These are phyloP conservation scores for Penicillium lividum DNA, from an alignment of 495 filamentous ascomycete species.

Conservation along the genomic window DNA sequence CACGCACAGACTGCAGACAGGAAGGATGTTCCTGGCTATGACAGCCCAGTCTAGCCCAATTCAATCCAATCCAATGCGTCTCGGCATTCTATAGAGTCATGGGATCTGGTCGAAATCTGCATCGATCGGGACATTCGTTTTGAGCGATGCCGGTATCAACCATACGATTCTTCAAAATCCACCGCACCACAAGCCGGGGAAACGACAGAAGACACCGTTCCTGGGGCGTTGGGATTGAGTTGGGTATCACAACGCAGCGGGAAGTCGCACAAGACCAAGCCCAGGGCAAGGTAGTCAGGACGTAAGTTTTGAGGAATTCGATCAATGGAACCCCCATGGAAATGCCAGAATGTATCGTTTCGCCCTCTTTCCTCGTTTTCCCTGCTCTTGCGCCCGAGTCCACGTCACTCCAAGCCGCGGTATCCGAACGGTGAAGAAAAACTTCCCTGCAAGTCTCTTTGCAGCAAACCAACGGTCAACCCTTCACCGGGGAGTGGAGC, in stretches of 20 bases:
- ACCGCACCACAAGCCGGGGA: not conserved
- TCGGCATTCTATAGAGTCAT: not conserved
- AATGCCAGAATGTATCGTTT: not conserved
- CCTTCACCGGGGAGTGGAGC: constrained; percentile 13
- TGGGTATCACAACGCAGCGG: constrained; percentile 17
- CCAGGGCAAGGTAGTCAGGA: not conserved
- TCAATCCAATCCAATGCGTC: not conserved
- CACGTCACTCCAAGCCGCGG: not conserved
- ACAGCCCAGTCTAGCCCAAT: not conserved
- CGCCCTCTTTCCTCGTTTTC: not conserved
- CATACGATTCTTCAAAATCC: not conserved
- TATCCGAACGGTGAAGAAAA: constrained; percentile 11
- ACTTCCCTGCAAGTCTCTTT: not conserved
- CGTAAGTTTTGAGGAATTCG: not conserved
- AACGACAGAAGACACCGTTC: constrained; percentile 3
- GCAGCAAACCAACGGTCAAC: constrained; percentile 10
- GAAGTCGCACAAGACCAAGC: constrained; percentile 11
- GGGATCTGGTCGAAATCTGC: not conserved
- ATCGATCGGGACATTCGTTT: not conserved
- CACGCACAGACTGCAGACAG: constrained; percentile 4
- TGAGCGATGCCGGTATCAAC: not conserved
- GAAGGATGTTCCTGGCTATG: not conserved
- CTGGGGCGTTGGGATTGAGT: constrained; percentile 11
- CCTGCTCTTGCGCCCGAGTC: not conserved
- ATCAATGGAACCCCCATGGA: not conserved